These are phyloP conservation scores for Chlorella vulgaris DNA, from an alignment of 139 green algal genomes.

Conservation along the genomic window DNA sequence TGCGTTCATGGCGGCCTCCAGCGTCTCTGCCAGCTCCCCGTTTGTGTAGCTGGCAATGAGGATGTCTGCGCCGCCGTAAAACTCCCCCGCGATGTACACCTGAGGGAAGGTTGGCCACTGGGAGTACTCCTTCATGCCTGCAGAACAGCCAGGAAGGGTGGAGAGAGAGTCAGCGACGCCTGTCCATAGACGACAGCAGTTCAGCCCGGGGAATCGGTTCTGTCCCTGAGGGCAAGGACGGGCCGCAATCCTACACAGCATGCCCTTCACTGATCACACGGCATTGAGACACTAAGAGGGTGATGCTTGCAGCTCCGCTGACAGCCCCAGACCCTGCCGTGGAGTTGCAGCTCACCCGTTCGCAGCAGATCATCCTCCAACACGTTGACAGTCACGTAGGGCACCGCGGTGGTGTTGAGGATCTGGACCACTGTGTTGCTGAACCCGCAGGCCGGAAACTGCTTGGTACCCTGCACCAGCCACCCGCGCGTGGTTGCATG, in stretches of 20 bases:
- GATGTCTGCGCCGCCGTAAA: constrained; percentile 98
- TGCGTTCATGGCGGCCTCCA: constrained; percentile 71
- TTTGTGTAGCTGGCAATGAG: constrained; percentile 86
- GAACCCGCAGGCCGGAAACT: constrained; percentile 96
- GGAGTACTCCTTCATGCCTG: constrained; percentile 87
- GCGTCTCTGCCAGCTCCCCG: constrained; percentile 75
- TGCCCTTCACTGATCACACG: too few relatives aligned
- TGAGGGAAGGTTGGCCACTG: constrained; percentile 93
- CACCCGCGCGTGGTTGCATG: too few relatives aligned
- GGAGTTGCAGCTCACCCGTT: constrained; percentile 9
- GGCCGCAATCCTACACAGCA: too few relatives aligned
- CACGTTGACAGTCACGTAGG: constrained; percentile 93
- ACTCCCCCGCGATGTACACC: constrained; percentile 92
- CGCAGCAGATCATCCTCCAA: constrained; percentile 88
- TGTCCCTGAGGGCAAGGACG: too few relatives aligned
- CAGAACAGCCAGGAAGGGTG: neutral
- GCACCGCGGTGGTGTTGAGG: constrained; percentile 72
- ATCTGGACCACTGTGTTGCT: constrained; percentile 95
- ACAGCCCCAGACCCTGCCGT: neutral
- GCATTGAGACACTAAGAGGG: neutral
- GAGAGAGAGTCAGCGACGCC: neutral
- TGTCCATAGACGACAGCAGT: too few relatives aligned
- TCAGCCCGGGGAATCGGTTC: too few relatives aligned
- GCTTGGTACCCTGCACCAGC: constrained; percentile 65
- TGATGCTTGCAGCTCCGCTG: neutral